Evolutionary conservation across 2,329 filamentous ascomycete species (phyloP), one percentile per base, ranked within the genome.

Genomic region (Aspergillus sp.): DNA sequence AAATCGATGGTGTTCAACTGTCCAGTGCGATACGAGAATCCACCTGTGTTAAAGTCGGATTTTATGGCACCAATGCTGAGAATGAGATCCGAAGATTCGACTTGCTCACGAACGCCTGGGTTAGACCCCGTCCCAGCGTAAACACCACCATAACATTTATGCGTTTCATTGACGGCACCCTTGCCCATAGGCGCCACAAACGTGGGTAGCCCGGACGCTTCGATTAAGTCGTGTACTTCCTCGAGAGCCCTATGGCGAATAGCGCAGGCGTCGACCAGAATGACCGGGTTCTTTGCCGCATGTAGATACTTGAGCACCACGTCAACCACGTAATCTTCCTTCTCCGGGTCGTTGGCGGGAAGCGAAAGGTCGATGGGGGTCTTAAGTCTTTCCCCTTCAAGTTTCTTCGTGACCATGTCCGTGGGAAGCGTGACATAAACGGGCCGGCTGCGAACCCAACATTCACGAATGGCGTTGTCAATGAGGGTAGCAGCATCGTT

Each of bases 101-200:
- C 73, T 11, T 71, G 70, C 58, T 77, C 71, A 51, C 72, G 69
- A 15, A 77, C 71, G 56, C 70, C 69, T 1, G 84, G 81, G 52
- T 87, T 83, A 33, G 88, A 91, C 37, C 88, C 90, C 58, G 83
- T 83, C n/a, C 92, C 92, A 8, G 89, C 89, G 72, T 96, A 96
- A 5, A 96, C 89, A 62, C 92, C 92, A 20, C 89, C 89, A 65
- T 89, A 96, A 68, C 85, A 89, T n/a, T 82, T 79, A 47, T 89
- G 82, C 2, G 83, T 83, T 74, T 96, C 91, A 67, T 95, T 83
- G 47, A 96, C 83, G 19, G 89, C 89, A 17, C 91, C 85, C 77
- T 96, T 96, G 47, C 91, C 91, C 89, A 96, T 96, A 2, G 91
- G 90, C 0, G 91, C 89, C n/a, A 93, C 89, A 66, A 95, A 96